Base-by-base conservation (phyloP, 2,329 filamentous ascomycete genomes). In the Calonectria pauciramosa region DNA sequence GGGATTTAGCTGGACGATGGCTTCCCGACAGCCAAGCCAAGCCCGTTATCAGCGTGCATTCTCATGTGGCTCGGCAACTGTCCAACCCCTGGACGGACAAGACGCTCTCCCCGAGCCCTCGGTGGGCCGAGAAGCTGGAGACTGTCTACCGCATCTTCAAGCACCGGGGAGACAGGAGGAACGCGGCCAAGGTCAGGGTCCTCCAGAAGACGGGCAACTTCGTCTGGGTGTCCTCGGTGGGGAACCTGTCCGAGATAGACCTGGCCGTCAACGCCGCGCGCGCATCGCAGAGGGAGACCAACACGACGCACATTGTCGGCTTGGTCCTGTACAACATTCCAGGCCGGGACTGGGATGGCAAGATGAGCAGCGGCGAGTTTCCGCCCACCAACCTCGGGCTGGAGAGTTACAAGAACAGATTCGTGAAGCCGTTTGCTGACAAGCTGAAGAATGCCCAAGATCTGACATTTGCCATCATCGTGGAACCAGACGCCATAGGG, bases 251-350 rank as follows among this genome's bases (percentile, higher is more conserved):
- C 9, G 71, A 73, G 49, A 65, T 73, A 1, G 71, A 73, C 59
- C 23, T n/a, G n/a, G 71, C 59, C 23, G 60, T 73, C 51, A 28
- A 23, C 44, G 34, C 47, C 14, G 71, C 71, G 20, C 71, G 66
- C 18, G 59, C 60, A 5, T 26, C 52, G 32, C 59, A 73, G 59
- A 32, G 23, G 6, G 23, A 23, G 2, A 70, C 71, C 18, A 52
- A 52, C 26, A 36, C 49, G 23, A 44, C 54, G 38, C 71, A 73
- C 11, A 70, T 73, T 10, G 59, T 73, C 11, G 71, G 71, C 1
- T 16, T 73, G 32, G 71, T 73, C 20, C 38, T 73, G 13, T 73
- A 73, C 71, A 51, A 73, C 47, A 73, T 73, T 23, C 71, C 71
- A 13, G 71, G 71, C 20, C 30, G 66, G 13, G 71, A 73, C 38